A percentile compares a stretch with the other conserved stretches of the same genome.
phyloP scores from a whole-genome alignment of 345 rosid genomes.

The Linum trigynum region DNA sequence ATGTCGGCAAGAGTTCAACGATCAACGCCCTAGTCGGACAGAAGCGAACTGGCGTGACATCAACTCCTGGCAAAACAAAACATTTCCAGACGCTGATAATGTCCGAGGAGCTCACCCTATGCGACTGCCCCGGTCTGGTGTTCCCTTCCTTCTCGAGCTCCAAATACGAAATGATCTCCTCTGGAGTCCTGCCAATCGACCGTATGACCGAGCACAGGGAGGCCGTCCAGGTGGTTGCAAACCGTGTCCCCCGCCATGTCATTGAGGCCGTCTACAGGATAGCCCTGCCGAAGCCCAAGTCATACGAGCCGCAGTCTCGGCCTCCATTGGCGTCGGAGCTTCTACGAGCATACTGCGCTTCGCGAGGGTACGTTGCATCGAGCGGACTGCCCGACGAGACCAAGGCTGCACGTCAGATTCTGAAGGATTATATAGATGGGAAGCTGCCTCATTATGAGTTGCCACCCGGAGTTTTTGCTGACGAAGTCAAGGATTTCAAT shows the following conservation, averaged over 20 bases:
- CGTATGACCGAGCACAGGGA: conserved; percentile 85
- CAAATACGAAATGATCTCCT: conserved; percentile 82
- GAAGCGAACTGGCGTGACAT: conserved; percentile 85
- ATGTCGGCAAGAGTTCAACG: conserved; percentile 92
- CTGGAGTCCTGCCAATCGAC: conserved; percentile 87
- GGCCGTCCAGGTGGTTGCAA: conserved; percentile 87
- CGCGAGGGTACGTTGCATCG: conserved; percentile 73
- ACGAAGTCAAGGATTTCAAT: conserved; percentile 19
- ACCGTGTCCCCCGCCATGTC: conserved; percentile 52
- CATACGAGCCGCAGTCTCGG: conserved; percentile 64
- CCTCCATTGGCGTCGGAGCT: conserved; percentile 76
- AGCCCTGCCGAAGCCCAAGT: conserved; percentile 70
- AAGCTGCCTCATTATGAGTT: conserved; percentile 66
- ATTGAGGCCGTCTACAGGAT: conserved; percentile 70
- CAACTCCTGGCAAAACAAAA: conserved; percentile 93
- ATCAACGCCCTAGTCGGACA: conserved; percentile 92
- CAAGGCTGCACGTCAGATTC: conserved; percentile 69
- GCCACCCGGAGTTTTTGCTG: conserved; percentile 51
- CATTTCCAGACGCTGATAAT: conserved; percentile 87
- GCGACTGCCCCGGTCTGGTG: conserved; percentile 90
- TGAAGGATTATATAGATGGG: conserved; percentile 79
- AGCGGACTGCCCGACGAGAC: conserved; percentile 96
- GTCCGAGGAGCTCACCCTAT: conserved; percentile 66
- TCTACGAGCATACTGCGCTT: conserved; percentile 62
- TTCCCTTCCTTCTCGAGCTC: conserved; percentile 92